Evolutionary conservation across 2,329 filamentous ascomycete genomes (phyloP), one percentile per base, ranked within the genome.

Genomic region (Penicillium hesseltinei): DNA sequence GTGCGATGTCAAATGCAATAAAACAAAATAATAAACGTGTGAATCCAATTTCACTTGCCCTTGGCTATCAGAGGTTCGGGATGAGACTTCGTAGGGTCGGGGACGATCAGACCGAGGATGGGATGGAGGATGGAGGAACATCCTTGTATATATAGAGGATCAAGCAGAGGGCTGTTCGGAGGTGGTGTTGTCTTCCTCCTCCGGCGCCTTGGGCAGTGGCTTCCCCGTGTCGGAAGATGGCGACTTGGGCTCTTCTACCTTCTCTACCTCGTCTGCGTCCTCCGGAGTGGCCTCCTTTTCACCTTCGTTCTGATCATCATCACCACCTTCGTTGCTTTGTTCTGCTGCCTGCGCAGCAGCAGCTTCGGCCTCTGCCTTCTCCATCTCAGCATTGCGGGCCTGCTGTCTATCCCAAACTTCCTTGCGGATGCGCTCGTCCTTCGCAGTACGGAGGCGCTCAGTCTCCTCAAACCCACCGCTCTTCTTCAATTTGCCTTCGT

Each of bases 391-490:
- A 56, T 78, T 78, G 58, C 81, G 72, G 47, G 77, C 79, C 59
- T 81, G 78, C 65, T 82, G 77, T 31, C 79, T 74, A 61, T 86
- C 83, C 70, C 78, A 82, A 27, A 84, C 90, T 73, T 97, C 92
- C 67, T 85, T 88, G 56, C 92, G 82, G 58, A 92, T 91, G 65
- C 85, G 83, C 59, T 97, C 94, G 68, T 99, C 94, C 73, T 93
- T 96, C 36, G 87, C 84, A 70, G 88, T 88, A 49, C 94, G 83
- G 45, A 91, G 81, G 52, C 94, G 84, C 77, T 99, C 94, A 0
- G 92, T 88, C 77, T 99, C 94, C 73, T 97, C 94, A 49, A 96
- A 88, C 0, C 94, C 94, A 40, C 94, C 94, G 15, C 89, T 92
- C 82, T 97, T 97, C 83, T 96, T 97, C 64, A 99, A 79, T 75